Evolutionary conservation across 2,329 filamentous ascomycete species (phyloP).

Genomic region (Ascosphaera apis): DNA sequence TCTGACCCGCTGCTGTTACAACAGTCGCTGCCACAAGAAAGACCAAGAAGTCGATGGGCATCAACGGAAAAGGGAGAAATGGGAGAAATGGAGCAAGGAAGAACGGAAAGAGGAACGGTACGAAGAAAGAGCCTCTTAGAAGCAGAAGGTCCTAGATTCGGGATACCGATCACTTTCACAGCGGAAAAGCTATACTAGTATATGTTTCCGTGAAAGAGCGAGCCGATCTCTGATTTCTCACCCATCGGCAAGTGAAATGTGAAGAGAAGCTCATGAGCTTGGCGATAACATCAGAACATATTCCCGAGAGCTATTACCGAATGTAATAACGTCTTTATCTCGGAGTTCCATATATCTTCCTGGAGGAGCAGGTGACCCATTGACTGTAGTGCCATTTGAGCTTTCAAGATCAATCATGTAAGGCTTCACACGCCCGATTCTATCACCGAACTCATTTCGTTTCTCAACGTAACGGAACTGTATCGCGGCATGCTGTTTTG

Average conservation of each 20-base stretch:
- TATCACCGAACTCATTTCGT: conserved; percentile 70
- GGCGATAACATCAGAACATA: conserved; percentile 77
- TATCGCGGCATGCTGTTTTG: conserved; percentile 85
- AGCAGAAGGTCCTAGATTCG: conserved; percentile 1
- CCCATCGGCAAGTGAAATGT: background rate
- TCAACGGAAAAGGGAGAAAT: conserved; percentile 14
- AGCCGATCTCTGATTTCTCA: no score
- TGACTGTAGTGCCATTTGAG: conserved; percentile 70
- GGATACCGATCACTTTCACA: conserved; percentile 1
- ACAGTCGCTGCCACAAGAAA: conserved; percentile 29
- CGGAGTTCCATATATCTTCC: conserved; percentile 68
- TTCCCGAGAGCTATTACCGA: conserved; percentile 72
- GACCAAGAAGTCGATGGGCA: conserved; percentile 19
- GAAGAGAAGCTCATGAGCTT: conserved; percentile 5
- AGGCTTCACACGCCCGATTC: conserved; percentile 53
- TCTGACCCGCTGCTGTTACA: conserved; percentile 2
- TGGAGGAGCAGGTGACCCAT: conserved; percentile 47
- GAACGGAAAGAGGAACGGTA: conserved; percentile 8
- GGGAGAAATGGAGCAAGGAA: conserved; percentile 11
- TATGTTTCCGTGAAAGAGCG: background rate
- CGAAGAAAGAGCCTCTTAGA: conserved; percentile 4
- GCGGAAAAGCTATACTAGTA: background rate
- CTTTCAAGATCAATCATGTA: conserved; percentile 90
- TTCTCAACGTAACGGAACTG: conserved; percentile 76
- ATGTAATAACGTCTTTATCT: conserved; percentile 71